These are phyloP conservation scores for Prototheca wickerhamii DNA, from an alignment of 163 green algal genomes.

Conservation along the genomic window DNA sequence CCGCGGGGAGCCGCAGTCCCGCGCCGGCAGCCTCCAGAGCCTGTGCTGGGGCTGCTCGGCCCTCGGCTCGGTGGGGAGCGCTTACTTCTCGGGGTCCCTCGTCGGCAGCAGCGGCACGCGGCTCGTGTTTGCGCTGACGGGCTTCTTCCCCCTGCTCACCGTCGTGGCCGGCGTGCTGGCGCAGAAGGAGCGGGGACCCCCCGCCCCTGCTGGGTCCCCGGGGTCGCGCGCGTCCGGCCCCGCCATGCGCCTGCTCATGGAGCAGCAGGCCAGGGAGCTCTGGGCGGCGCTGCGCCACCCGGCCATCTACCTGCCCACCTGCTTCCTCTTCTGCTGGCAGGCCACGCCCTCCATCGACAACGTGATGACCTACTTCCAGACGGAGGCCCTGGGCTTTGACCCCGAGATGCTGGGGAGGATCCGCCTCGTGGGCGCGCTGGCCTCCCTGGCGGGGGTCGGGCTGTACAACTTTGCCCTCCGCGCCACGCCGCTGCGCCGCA, in stretches of 20 bases:
- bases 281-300: slow-evolving; percentile 60
- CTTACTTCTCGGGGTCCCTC: slow-evolving; percentile 66
- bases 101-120: slow-evolving; percentile 44
- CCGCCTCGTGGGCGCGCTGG: slow-evolving; percentile 54
- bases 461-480: slow-evolving; percentile 67
- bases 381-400: slow-evolving; percentile 75
- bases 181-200: slow-evolving; percentile 32
- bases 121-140: slow-evolving; percentile 81
- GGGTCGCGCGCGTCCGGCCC: background rate
- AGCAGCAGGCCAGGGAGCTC: slow-evolving; percentile 44
- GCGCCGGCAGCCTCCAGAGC: slow-evolving; percentile 74
- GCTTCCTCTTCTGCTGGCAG: slow-evolving; percentile 94
- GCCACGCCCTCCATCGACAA: slow-evolving; percentile 47
- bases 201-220: background rate
- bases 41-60: slow-evolving; percentile 84
- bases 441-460: slow-evolving; percentile 57
- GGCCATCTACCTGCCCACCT: slow-evolving; percentile 73
- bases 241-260: background rate
- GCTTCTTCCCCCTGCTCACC: slow-evolving; percentile 83
- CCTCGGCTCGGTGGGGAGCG: slow-evolving; percentile 66
- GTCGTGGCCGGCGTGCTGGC: slow-evolving; percentile 61
- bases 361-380: slow-evolving; percentile 88
- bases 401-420: slow-evolving; percentile 84
- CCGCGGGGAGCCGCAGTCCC: slow-evolving; percentile 38
- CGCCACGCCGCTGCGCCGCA: slow-evolving; percentile 57